phyloP scores from a whole-genome alignment of 2,329 filamentous ascomycete genomes.

The Ophiostoma perfectum region DNA sequence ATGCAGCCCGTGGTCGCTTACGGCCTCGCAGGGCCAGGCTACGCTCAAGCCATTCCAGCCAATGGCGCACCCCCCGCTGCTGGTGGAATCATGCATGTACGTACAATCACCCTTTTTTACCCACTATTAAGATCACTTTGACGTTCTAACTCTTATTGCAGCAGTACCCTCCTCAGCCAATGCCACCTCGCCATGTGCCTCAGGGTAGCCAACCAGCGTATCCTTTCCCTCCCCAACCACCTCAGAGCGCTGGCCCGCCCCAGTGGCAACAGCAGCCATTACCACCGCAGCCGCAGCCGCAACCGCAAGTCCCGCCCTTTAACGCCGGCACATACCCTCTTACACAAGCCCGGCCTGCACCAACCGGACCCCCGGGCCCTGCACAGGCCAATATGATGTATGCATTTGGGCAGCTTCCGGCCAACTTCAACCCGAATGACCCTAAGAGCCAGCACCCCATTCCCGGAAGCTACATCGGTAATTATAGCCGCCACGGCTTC shows the following conservation, averaged over 20 bases:
- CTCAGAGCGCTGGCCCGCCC: constrained; percentile 29
- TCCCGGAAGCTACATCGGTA: constrained; percentile 62
- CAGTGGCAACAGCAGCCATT: constrained; percentile 27
- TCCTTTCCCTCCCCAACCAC: constrained; percentile 35
- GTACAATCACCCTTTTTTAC: no score
- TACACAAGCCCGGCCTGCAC: constrained; percentile 25
- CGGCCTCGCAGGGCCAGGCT: constrained; percentile 36
- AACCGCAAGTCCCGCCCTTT: constrained; percentile 26
- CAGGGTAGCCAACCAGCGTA: constrained; percentile 19
- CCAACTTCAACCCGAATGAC: constrained; percentile 63
- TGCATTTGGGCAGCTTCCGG: constrained; percentile 72
- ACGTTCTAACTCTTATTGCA: no score
- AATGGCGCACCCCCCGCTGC: constrained; percentile 43
- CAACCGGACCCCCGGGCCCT: constrained; percentile 23
- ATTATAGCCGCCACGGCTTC: constrained; percentile 70
- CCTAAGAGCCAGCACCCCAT: constrained; percentile 74
- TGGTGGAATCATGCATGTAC: constrained; percentile 11
- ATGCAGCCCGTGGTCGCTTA: constrained; percentile 46
- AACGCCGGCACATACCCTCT: constrained; percentile 31
- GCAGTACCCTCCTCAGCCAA: constrained; percentile 37
- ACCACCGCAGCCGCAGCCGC: constrained; percentile 19
- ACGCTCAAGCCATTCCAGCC: constrained; percentile 40
- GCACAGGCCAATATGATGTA: constrained; percentile 51
- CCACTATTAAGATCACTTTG: no score
- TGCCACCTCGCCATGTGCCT: constrained; percentile 19